phyloP scores from a whole-genome alignment of 2,329 filamentous ascomycete genomes.

The Raffaelea deltoideospora region DNA sequence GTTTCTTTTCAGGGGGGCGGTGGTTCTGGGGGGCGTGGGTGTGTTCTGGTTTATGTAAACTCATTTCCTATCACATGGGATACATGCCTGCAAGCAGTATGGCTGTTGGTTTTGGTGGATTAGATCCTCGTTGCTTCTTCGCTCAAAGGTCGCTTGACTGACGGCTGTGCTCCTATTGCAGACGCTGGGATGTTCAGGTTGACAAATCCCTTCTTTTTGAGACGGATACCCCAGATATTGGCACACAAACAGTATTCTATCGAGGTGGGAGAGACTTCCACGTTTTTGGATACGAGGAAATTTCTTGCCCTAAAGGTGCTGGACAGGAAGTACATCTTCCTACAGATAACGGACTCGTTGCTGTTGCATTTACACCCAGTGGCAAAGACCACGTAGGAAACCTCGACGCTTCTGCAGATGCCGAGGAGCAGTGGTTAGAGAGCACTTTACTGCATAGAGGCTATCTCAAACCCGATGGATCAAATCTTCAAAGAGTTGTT shows the following conservation, averaged over 20 bases:
- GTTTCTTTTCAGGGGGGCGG: too few relatives aligned
- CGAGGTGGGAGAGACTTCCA: slow-evolving; percentile 82
- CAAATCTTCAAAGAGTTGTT: slow-evolving; percentile 51
- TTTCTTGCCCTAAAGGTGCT: too few relatives aligned
- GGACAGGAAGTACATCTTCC: not conserved
- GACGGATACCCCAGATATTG: slow-evolving; percentile 78
- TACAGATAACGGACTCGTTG: slow-evolving; percentile 22
- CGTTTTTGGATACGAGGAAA: slow-evolving; percentile 86
- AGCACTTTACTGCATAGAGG: too few relatives aligned
- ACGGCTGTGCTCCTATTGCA: slow-evolving; percentile 4
- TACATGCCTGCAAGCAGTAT: too few relatives aligned
- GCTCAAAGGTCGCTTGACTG: slow-evolving; percentile 3
- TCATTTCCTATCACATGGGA: too few relatives aligned
- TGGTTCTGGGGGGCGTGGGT: too few relatives aligned
- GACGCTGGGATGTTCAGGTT: slow-evolving; percentile 62
- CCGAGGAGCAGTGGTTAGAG: slow-evolving; percentile 41
- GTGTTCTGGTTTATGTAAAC: too few relatives aligned
- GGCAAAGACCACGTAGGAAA: slow-evolving; percentile 80
- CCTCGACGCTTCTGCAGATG: slow-evolving; percentile 71
- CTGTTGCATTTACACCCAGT: slow-evolving; percentile 87
- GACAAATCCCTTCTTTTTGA: slow-evolving; percentile 77
- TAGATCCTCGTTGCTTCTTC: too few relatives aligned
- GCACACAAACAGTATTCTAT: slow-evolving; percentile 86
- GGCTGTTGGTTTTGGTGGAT: too few relatives aligned
- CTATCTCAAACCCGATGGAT: slow-evolving; percentile 8